These are phyloP conservation scores for Crucihimalaya himalaica DNA, from an alignment of 345 rosid species.

Conservation along the genomic window DNA sequence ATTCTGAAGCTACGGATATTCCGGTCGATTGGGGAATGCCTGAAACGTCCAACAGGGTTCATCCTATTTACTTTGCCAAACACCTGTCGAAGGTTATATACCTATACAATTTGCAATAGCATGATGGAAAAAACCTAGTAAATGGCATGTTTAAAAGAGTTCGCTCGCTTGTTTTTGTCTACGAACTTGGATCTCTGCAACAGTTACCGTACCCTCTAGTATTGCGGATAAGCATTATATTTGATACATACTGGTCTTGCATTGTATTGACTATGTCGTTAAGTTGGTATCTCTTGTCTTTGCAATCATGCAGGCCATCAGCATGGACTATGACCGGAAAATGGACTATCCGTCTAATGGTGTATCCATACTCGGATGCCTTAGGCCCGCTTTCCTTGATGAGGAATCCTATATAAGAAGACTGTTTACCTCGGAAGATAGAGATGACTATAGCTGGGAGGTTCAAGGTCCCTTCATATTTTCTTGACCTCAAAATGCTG, in stretches of 20 bases:
- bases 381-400: slow-evolving; percentile 76
- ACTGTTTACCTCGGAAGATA: slow-evolving; percentile 57
- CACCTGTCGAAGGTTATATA: slow-evolving; percentile 75
- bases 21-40: slow-evolving; percentile 96
- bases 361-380: slow-evolving; percentile 81
- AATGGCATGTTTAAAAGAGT: not conserved
- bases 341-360: slow-evolving; percentile 90
- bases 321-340: slow-evolving; percentile 54
- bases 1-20: slow-evolving; percentile 59
- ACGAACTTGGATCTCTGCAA: slow-evolving; percentile 8
- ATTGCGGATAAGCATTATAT: not conserved
- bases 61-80: slow-evolving; percentile 90
- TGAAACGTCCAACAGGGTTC: slow-evolving; percentile 59
- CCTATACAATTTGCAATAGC: slow-evolving; percentile 19
- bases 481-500: slow-evolving; percentile 3
- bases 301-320: slow-evolving; percentile 54
- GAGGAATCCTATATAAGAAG: slow-evolving; percentile 77
- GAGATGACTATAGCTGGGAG: slow-evolving; percentile 56
- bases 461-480: slow-evolving; percentile 54
- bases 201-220: not conserved
- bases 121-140: slow-evolving; percentile 5
- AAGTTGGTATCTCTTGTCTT: slow-evolving; percentile 26
- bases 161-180: not conserved
- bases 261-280: slow-evolving; percentile 14
- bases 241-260: slow-evolving; percentile 20